These are phyloP conservation scores for Trapa incisa DNA, from an alignment of 345 rosid species.

Conservation along the genomic window DNA sequence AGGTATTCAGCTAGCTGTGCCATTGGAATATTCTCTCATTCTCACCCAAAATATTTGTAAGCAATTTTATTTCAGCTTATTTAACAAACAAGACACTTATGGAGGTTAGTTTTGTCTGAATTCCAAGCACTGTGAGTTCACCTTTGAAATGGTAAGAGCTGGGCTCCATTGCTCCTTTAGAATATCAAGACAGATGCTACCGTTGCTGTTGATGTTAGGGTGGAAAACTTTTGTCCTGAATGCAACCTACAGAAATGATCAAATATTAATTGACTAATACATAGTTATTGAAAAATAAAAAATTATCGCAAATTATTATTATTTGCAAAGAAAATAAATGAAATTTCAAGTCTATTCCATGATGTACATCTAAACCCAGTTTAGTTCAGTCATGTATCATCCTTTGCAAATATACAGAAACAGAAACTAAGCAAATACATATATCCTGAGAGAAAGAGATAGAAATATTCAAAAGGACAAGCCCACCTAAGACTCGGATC, in stretches of 20 bases:
- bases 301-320: too few relatives aligned
- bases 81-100: background rate
- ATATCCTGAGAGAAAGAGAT: too few relatives aligned
- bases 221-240: slow-evolving; percentile 40
- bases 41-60: background rate
- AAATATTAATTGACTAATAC: background rate
- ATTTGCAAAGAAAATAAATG: background rate
- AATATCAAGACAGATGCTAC: slow-evolving; percentile 50
- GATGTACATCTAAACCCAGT: background rate
- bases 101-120: background rate
- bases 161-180: slow-evolving; percentile 58
- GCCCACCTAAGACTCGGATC: background rate
- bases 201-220: slow-evolving; percentile 51
- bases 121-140: background rate
- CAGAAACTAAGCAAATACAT: too few relatives aligned
- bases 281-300: background rate
- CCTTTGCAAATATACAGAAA: background rate
- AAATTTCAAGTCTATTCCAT: too few relatives aligned
- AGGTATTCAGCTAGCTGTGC: background rate
- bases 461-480: background rate
- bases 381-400: background rate
- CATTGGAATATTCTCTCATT: background rate
- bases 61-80: background rate
- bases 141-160: slow-evolving; percentile 54
- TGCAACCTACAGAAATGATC: slow-evolving; percentile 25